A percentile compares a stretch with the other conserved stretches of the same genome.
These are phyloP conservation scores for Salix dunnii DNA, from an alignment of 345 rosid genomes.

Conservation along the genomic window DNA sequence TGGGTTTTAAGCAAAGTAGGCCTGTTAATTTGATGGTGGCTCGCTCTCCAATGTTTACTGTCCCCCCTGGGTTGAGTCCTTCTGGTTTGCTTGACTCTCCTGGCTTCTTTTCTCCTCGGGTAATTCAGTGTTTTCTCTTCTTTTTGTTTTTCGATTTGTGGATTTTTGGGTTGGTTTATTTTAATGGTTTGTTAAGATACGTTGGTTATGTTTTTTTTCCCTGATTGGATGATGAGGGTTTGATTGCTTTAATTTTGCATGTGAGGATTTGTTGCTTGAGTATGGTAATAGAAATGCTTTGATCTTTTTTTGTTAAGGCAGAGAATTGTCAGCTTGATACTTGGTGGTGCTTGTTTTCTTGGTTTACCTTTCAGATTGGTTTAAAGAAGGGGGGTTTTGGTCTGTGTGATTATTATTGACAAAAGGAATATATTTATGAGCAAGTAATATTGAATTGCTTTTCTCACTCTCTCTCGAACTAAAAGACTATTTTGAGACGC, in stretches of 20 bases:
- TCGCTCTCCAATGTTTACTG: slow-evolving; percentile 58
- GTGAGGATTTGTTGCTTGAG: neutral
- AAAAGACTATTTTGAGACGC: neutral
- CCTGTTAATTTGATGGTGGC: slow-evolving; percentile 47
- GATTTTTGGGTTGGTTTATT: slow-evolving; percentile 6
- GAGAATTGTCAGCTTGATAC: neutral
- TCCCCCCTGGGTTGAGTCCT: slow-evolving; percentile 91
- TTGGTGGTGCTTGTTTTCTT: neutral
- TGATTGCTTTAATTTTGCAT: neutral
- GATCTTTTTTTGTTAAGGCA: neutral
- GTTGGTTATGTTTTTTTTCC: neutral
- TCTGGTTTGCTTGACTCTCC: slow-evolving; percentile 82
- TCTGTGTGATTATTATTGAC: neutral
- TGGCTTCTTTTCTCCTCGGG: slow-evolving; percentile 71
- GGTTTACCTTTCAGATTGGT: neutral
- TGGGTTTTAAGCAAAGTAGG: slow-evolving; percentile 51
- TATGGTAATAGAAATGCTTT: neutral
- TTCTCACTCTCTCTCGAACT: neutral
- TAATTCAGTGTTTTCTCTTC: slow-evolving; percentile 9
- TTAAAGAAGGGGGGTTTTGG: neutral
- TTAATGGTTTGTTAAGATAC: neutral
- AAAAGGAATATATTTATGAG: neutral
- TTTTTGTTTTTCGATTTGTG: neutral
- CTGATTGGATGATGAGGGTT: neutral
- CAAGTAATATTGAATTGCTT: neutral